Percentiles rank a stretch among this genome's conserved stretches.
Evolutionary conservation across 2,329 filamentous ascomycete genomes (phyloP).

Genomic region (Coccinonectria pachysandricola): DNA sequence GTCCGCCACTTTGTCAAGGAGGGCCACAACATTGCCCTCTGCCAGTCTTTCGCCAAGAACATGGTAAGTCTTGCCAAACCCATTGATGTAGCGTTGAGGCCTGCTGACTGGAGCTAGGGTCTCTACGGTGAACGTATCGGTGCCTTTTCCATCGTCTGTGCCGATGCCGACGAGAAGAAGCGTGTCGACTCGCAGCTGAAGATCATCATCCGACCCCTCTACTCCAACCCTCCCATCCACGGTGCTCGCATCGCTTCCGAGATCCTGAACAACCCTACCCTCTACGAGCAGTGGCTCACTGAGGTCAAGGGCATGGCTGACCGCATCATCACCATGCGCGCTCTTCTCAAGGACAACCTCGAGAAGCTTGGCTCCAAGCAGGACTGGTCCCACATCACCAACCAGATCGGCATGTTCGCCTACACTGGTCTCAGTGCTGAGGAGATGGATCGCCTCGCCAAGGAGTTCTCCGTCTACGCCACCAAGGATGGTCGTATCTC

Average conservation of each 20-base stretch:
- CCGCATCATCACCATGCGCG: constrained; percentile 97
- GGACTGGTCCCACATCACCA: constrained; percentile 98
- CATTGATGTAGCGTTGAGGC: too few species aligned
- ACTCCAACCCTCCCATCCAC: constrained; percentile 97
- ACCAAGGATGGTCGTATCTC: constrained; percentile 87
- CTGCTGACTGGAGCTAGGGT: constrained; percentile 60
- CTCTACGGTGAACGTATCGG: constrained; percentile 97
- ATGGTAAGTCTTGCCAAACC: constrained; percentile 64
- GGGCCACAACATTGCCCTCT: constrained; percentile 78
- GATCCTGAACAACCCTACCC: constrained; percentile 74
- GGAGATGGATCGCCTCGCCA: constrained; percentile 84
- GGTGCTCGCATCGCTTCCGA: constrained; percentile 87
- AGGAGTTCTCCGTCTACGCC: constrained; percentile 95
- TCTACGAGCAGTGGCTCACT: constrained; percentile 88
- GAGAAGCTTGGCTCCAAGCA: constrained; percentile 92
- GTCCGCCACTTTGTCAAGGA: constrained; percentile 87
- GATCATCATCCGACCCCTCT: constrained; percentile 91
- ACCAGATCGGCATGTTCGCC: constrained; percentile 98
- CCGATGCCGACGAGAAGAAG: constrained; percentile 82
- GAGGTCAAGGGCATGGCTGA: constrained; percentile 99
- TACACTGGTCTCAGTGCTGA: constrained; percentile 87
- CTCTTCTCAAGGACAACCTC: constrained; percentile 86
- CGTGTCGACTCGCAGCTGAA: constrained; percentile 96
- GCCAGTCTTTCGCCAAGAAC: constrained; percentile 98
- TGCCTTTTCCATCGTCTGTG: constrained; percentile 86